phyloP scores from a whole-genome alignment of 2,329 filamentous ascomycete genomes.

The Pseudopyrenochaeta lycopersici region DNA sequence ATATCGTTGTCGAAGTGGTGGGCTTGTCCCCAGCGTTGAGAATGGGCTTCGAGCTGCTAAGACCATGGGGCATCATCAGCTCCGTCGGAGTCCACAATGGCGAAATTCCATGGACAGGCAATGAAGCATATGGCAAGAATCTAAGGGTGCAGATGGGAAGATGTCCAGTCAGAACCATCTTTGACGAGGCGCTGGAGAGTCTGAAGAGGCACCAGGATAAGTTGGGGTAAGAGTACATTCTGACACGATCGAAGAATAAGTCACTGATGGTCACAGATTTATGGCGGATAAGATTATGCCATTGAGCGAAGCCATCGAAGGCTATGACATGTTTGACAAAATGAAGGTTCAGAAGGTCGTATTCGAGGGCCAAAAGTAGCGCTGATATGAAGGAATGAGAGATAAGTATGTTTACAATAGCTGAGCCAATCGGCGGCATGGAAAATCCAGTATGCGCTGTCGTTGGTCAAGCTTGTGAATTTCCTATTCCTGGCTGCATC shows the following conservation, averaged over 20 bases:
- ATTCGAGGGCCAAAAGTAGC: slow-evolving; percentile 55
- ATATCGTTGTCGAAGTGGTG: slow-evolving; percentile 74
- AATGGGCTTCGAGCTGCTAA: slow-evolving; percentile 58
- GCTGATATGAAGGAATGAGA: not conserved
- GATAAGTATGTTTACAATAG: not conserved
- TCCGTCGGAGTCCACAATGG: slow-evolving; percentile 61
- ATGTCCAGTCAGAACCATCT: slow-evolving; percentile 61
- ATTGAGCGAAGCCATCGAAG: slow-evolving; percentile 60
- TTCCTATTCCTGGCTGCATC: slow-evolving; percentile 11
- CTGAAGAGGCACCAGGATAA: slow-evolving; percentile 60
- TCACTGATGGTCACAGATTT: slow-evolving; percentile 47
- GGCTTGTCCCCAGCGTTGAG: slow-evolving; percentile 58
- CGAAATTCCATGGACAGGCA: slow-evolving; percentile 59
- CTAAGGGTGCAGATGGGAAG: slow-evolving; percentile 60
- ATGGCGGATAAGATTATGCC: slow-evolving; percentile 64
- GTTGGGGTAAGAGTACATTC: slow-evolving; percentile 49
- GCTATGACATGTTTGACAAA: slow-evolving; percentile 62
- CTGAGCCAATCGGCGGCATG: not conserved
- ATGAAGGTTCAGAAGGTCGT: slow-evolving; percentile 64
- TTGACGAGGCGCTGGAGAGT: slow-evolving; percentile 56
- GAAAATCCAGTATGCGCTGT: not conserved
- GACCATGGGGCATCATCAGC: slow-evolving; percentile 59
- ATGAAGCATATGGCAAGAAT: slow-evolving; percentile 61
- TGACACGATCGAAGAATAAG: not conserved
- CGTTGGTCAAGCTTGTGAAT: slow-evolving; percentile 1